Conservation (phyloP, 1,284 basidiomycete genomes). For the Malassezia sp. region DNA sequence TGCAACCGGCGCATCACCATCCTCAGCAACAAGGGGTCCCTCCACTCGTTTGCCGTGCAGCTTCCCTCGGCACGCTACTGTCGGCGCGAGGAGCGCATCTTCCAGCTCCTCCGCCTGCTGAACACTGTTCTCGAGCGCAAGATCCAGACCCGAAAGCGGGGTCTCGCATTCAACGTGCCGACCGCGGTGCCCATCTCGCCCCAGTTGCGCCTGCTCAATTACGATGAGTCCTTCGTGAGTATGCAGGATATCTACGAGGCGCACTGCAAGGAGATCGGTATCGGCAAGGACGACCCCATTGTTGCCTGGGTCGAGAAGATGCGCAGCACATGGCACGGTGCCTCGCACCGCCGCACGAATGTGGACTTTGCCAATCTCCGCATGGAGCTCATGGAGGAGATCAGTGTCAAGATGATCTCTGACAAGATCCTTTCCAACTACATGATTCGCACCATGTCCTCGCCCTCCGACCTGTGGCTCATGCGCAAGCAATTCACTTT, state of each 20-base stretch:
- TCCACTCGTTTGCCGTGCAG: constrained; percentile 81
- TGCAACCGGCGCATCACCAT: constrained; percentile 85
- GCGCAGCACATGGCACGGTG: constrained; percentile 34
- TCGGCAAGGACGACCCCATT: constrained; percentile 72
- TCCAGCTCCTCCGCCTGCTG: constrained; percentile 82
- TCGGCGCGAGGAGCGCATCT: constrained; percentile 82
- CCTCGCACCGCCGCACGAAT: constrained; percentile 22
- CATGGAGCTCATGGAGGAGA: constrained; percentile 83
- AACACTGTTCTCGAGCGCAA: constrained; percentile 57
- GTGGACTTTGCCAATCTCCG: constrained; percentile 62
- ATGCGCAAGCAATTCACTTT: constrained; percentile 94
- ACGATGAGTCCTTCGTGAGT: constrained; percentile 78
- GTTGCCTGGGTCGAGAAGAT: constrained; percentile 46
- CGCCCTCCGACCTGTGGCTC: constrained; percentile 79
- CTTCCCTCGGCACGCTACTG: constrained; percentile 74
- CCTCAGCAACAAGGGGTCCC: constrained; percentile 81
- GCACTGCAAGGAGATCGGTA: constrained; percentile 65
- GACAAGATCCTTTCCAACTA: constrained; percentile 81
- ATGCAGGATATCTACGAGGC: constrained; percentile 90
- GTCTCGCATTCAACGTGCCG: constrained; percentile 81
- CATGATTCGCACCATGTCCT: constrained; percentile 73
- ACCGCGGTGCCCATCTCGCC: constrained; percentile 75
- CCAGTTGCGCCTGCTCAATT: constrained; percentile 73
- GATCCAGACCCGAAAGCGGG: constrained; percentile 86
- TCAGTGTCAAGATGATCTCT: constrained; percentile 76